Percentiles rank a stretch among this genome's conserved stretches.
These are phyloP conservation scores for Penicillium sp. DNA, from an alignment of 2,329 filamentous ascomycete genomes.

Conservation along the genomic window DNA sequence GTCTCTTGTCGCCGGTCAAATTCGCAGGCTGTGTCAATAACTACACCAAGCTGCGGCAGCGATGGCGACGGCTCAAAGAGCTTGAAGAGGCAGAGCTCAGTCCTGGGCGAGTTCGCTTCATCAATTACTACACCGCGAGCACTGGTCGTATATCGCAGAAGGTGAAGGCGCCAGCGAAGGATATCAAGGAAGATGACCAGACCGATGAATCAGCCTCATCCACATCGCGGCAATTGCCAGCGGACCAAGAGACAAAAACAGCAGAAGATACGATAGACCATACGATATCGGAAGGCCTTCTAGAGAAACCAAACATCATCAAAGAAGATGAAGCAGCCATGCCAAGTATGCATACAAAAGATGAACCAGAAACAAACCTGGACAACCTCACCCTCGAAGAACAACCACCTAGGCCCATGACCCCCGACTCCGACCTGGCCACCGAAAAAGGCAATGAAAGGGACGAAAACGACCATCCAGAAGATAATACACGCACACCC, in stretches of 20 bases:
- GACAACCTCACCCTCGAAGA: too few species aligned
- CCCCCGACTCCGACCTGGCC: too few species aligned
- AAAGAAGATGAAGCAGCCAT: too few species aligned
- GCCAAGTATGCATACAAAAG: too few species aligned
- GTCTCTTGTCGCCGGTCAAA: slow-evolving; percentile 74
- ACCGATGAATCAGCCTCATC: slow-evolving; percentile 15
- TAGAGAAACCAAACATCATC: too few species aligned
- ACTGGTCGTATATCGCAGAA: slow-evolving; percentile 51
- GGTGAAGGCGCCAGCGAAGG: slow-evolving; percentile 33
- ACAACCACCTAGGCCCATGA: too few species aligned
- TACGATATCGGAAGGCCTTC: too few species aligned
- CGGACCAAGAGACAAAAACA: too few species aligned
- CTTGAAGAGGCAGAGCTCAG: slow-evolving; percentile 62
- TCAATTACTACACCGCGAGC: slow-evolving; percentile 88
- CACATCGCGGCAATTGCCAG: background rate
- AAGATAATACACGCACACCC: background rate
- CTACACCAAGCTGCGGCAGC: slow-evolving; percentile 59
- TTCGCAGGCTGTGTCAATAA: slow-evolving; percentile 78
- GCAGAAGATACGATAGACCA: too few species aligned
- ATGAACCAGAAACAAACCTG: background rate
- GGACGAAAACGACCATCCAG: background rate
- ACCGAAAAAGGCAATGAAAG: slow-evolving; percentile 4
- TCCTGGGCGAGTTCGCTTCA: slow-evolving; percentile 56
- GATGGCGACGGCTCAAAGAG: slow-evolving; percentile 64
- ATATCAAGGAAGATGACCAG: slow-evolving; percentile 21